Percentiles rank a stretch among this genome's conserved stretches.
phyloP scores from a whole-genome alignment of 2,329 filamentous ascomycete species.

The Ophiosphaerella herpotricha region DNA sequence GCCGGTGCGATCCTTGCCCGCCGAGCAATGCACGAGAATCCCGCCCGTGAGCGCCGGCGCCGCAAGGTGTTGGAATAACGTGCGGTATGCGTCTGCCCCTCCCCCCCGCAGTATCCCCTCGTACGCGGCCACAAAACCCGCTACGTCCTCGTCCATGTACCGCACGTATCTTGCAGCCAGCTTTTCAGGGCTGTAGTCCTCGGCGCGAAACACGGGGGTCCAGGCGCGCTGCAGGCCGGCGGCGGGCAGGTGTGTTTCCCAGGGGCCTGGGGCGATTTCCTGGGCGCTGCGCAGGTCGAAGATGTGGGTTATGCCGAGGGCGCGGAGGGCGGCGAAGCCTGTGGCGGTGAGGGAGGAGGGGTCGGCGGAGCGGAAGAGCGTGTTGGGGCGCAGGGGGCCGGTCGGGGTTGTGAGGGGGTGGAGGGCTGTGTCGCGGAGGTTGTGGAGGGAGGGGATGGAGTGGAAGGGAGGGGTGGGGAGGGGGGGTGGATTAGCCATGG shows the following conservation, averaged over 20 bases:
- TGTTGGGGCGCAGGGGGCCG: conserved; percentile 54
- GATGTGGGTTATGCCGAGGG: conserved; percentile 65
- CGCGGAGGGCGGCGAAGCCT: conserved; percentile 32
- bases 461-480: conserved; percentile 42
- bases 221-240: conserved; percentile 59
- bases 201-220: conserved; percentile 66
- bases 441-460: conserved; percentile 37
- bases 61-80: conserved; percentile 63
- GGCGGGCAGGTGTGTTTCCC: conserved; percentile 31
- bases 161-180: conserved; percentile 64
- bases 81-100: conserved; percentile 38
- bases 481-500: neutral
- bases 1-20: conserved; percentile 78
- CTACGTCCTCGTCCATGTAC: conserved; percentile 61
- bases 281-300: conserved; percentile 69
- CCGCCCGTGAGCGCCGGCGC: conserved; percentile 53
- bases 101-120: conserved; percentile 62
- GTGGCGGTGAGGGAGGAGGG: conserved; percentile 45
- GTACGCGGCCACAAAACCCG: conserved; percentile 69
- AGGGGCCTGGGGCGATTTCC: conserved; percentile 55
- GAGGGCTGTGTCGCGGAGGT: conserved; percentile 42
- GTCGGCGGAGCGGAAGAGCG: conserved; percentile 72
- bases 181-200: conserved; percentile 66
- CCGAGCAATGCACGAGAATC: conserved; percentile 73
- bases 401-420: conserved; percentile 28